Conservation (phyloP, 148 eudicot genomes). For the Gaultheria prostrata region DNA sequence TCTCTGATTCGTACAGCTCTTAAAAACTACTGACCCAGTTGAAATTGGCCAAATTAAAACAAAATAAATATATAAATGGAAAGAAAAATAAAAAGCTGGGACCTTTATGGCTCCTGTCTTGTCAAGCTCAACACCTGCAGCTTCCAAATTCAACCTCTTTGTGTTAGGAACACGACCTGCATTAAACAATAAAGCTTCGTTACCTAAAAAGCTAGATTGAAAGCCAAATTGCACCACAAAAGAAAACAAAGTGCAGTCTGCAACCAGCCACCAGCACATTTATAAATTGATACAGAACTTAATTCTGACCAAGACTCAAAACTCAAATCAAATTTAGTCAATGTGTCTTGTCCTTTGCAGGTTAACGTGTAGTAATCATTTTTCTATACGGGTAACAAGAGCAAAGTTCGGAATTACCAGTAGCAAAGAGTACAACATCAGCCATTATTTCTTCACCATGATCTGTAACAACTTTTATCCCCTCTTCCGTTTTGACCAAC, state of each 20-base stretch:
- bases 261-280: neutral
- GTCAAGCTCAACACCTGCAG: conserved; percentile 83
- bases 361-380: conserved; percentile 2
- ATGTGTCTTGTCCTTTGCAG: neutral
- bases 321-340: neutral
- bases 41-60: neutral
- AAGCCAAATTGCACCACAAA: neutral
- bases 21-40: neutral
- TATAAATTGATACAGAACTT: neutral
- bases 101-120: conserved; percentile 76
- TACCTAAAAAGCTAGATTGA: neutral
- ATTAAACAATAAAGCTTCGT: conserved; percentile 4
- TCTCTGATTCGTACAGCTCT: neutral
- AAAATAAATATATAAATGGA: neutral
- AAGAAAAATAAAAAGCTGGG: conserved; percentile 13
- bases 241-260: neutral
- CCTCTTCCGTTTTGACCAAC: conserved; percentile 73
- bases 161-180: conserved; percentile 87
- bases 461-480: conserved; percentile 77
- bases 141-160: conserved; percentile 76
- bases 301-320: neutral
- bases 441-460: conserved; percentile 91
- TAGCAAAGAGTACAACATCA: conserved; percentile 94
- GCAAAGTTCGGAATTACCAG: conserved; percentile 47
- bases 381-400: neutral